These are phyloP conservation scores for Xylariaceae sp. DNA, from an alignment of 2,329 filamentous ascomycete genomes.

Conservation along the genomic window DNA sequence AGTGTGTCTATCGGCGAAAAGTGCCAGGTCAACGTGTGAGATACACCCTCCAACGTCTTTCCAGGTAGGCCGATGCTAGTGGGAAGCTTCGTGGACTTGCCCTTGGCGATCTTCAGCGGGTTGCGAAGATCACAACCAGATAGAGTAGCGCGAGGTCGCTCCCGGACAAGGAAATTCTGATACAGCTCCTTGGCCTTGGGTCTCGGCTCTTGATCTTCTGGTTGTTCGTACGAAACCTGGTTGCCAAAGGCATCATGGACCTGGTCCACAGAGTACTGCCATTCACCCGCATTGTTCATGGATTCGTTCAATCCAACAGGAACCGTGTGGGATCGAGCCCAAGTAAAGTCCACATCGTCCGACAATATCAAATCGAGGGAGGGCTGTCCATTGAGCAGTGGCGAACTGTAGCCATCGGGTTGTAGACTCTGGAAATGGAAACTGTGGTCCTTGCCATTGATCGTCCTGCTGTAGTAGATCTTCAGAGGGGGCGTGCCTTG, in stretches of 20 bases:
- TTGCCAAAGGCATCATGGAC: constrained; percentile 91
- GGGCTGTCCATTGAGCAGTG: constrained; percentile 58
- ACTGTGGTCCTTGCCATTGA: constrained; percentile 77
- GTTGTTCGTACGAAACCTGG: constrained; percentile 64
- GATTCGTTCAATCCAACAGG: constrained; percentile 86
- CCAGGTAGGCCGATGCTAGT: constrained; percentile 63
- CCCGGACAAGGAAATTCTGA: constrained; percentile 78
- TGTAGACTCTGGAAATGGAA: constrained; percentile 92
- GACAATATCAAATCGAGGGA: constrained; percentile 53
- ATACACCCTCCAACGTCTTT: constrained; percentile 52
- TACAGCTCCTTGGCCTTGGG: constrained; percentile 58
- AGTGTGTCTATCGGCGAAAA: constrained; percentile 72
- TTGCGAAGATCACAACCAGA: constrained; percentile 71
- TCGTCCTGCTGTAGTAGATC: constrained; percentile 82
- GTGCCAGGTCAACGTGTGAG: constrained; percentile 71
- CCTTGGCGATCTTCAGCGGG: constrained; percentile 78
- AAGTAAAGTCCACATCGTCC: constrained; percentile 64
- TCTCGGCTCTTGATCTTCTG: constrained; percentile 64
- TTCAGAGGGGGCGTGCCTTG: constrained; percentile 85
- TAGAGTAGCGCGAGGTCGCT: constrained; percentile 71
- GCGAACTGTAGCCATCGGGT: constrained; percentile 77
- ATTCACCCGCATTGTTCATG: constrained; percentile 69
- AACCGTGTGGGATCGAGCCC: constrained; percentile 72
- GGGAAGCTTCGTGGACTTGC: constrained; percentile 62
- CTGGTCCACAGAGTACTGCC: constrained; percentile 88